Base-by-base conservation (phyloP, 2,329 filamentous ascomycete species). In the Calonectria honghensis region DNA sequence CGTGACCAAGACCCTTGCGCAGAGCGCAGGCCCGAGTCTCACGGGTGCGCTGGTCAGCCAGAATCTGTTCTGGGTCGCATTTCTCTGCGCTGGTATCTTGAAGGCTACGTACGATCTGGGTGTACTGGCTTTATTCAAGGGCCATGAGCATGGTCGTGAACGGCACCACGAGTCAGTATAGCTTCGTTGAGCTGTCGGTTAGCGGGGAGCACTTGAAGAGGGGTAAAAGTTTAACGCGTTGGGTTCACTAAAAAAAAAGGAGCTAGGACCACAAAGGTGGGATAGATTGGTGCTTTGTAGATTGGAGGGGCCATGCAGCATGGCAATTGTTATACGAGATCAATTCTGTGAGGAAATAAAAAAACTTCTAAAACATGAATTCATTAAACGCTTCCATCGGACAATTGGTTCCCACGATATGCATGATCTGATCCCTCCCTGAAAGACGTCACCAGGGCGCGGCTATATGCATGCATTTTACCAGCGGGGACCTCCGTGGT, bases 11-110 rank as follows among this genome's bases (percentile, higher is more conserved):
- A 70, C 68, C 5, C 32, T 70, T 48, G 68, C 68, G 13, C 68
- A 70, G 31, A 70, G 68, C 48, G 68, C 41, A 9, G 68, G 68
- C 2, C 68, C 68, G 11, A 70, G 37, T 24, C 45, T 70, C 6
- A 70, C 68, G 2, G 68, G 68, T 9, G 68, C 59, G 1, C 59
- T 70, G 2, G 68, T 70, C 29, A 61, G 63, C 32, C 16, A 52
- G 16, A 70, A 70, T 18, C 35, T 70, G 20, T 70, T 70, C 37
- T 70, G 68, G 68, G 68, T 70, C 16, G 50, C 68, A 11, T 70
- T 70, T 27, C 32, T 70, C 14, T 70, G 68, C 27, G 45, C 68
- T 1, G 68, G 68, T 65, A 57, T 48, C 29, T 61, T 70, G n/a
- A 70, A 70, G 41, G 59, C 57, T 13, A 65, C 59, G 1, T 70